Evolutionary conservation across 1,139 yeast species (phyloP).

Genomic region (Wickerhamomyces sp.): DNA sequence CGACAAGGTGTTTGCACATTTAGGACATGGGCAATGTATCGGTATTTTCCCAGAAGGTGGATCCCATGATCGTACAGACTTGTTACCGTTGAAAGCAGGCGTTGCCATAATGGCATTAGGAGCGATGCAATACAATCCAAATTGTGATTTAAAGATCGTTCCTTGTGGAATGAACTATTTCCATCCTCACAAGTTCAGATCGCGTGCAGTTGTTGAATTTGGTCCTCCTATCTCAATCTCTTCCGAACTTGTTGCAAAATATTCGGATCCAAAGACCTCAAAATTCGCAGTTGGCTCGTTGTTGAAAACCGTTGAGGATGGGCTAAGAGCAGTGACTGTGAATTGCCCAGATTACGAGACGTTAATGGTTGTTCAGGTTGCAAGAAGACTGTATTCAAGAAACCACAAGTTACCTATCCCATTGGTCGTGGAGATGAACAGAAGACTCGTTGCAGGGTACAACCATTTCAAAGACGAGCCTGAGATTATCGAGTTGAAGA

Average conservation of each 20-base stretch:
- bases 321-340: constrained; percentile 84
- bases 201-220: constrained; percentile 91
- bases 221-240: constrained; percentile 82
- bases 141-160: constrained; percentile 74
- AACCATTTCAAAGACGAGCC: constrained; percentile 69
- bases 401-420: constrained; percentile 73
- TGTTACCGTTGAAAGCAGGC: constrained; percentile 91
- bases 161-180: constrained; percentile 98
- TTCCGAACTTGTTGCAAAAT: constrained; percentile 57
- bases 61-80: constrained; percentile 88
- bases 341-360: constrained; percentile 92
- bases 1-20: constrained; percentile 74
- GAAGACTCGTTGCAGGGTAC: constrained; percentile 79
- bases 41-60: constrained; percentile 99
- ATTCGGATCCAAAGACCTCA: constrained; percentile 58
- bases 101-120: constrained; percentile 98
- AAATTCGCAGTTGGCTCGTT: constrained; percentile 70
- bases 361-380: constrained; percentile 87
- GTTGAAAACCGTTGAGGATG: constrained; percentile 65
- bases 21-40: constrained; percentile 72
- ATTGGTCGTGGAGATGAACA: constrained; percentile 81
- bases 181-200: constrained; percentile 91
- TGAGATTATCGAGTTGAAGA: constrained; percentile 52
- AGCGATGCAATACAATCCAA: constrained; percentile 69
- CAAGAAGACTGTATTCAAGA: constrained; percentile 82